Conservation (phyloP, 2,329 filamentous ascomycete genomes). For the Paradendryphiella salina region DNA sequence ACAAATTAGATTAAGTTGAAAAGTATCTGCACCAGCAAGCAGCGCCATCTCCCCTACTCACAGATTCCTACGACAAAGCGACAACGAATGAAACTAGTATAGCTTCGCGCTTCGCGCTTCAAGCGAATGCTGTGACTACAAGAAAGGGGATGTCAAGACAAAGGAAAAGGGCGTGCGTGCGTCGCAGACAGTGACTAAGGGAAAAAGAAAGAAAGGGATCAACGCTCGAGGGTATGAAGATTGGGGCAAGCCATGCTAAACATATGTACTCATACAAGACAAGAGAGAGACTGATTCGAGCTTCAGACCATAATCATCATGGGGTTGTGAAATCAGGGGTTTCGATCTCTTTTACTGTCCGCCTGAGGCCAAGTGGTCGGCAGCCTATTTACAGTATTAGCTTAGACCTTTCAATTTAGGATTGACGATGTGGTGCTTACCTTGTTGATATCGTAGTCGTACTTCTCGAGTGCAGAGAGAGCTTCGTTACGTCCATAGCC, state of each 20-base stretch:
- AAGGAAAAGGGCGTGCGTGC: constrained; percentile 1
- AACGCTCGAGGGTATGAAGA: constrained; percentile 31
- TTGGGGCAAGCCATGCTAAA: constrained; percentile 31
- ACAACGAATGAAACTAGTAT: background rate
- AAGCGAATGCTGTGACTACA: constrained; percentile 16
- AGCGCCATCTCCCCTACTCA: background rate
- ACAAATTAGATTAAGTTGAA: constrained; percentile 11
- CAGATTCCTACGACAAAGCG: background rate
- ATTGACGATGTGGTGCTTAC: constrained; percentile 54
- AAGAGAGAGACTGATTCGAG: constrained; percentile 17
- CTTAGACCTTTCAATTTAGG: background rate
- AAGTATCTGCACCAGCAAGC: background rate
- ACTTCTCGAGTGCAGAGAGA: constrained; percentile 83
- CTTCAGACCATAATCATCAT: background rate
- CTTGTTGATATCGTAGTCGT: constrained; percentile 94
- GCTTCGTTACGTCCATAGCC: constrained; percentile 77
- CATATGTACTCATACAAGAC: constrained; percentile 40
- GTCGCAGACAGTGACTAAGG: background rate
- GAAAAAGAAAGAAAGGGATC: constrained; percentile 7
- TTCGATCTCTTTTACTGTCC: constrained; percentile 10
- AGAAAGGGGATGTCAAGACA: background rate
- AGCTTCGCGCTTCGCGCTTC: constrained; percentile 9
- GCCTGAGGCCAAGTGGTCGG: constrained; percentile 41
- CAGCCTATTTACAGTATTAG: constrained; percentile 38
- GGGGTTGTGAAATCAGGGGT: background rate